Evolutionary conservation across 495 filamentous ascomycete species (phyloP).

Genomic region (Aspergillus sparsus): DNA sequence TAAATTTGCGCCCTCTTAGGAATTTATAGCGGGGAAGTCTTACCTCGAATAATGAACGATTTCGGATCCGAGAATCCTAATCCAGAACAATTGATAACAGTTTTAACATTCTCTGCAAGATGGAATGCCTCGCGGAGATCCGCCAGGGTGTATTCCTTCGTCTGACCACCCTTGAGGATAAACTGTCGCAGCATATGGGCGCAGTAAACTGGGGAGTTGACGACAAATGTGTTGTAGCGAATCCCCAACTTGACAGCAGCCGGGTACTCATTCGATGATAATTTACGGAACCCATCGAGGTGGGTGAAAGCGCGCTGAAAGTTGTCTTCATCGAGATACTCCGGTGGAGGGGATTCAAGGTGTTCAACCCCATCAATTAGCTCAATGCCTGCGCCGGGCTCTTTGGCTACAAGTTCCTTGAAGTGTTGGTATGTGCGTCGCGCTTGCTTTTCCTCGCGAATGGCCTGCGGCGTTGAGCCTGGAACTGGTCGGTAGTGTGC

Average conservation of each 20-base stretch:
- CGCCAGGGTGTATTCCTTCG: conserved; percentile 45
- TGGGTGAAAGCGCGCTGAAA: conserved; percentile 33
- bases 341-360: conserved; percentile 51
- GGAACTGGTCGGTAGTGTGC: conserved; percentile 61
- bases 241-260: conserved; percentile 55
- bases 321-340: conserved; percentile 41
- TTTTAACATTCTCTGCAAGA: conserved; percentile 39
- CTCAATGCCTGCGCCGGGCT: conserved; percentile 55
- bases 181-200: conserved; percentile 55
- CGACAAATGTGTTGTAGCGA: conserved; percentile 57
- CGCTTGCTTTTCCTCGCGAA: conserved; percentile 52
- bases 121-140: conserved; percentile 51
- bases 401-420: conserved; percentile 36
- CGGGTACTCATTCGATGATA: conserved; percentile 45
- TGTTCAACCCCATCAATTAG: conserved; percentile 59
- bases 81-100: conserved; percentile 62
- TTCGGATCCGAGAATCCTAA: conserved; percentile 53
- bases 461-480: conserved; percentile 39
- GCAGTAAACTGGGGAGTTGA: conserved; percentile 66
- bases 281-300: conserved; percentile 47
- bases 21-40: conserved; percentile 9
- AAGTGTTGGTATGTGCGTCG: conserved; percentile 54
- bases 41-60: conserved; percentile 58
- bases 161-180: conserved; percentile 49
- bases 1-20: not conserved